Conservation (phyloP, 108 stramenopile species). For the Conticribra weissflogii region DNA sequence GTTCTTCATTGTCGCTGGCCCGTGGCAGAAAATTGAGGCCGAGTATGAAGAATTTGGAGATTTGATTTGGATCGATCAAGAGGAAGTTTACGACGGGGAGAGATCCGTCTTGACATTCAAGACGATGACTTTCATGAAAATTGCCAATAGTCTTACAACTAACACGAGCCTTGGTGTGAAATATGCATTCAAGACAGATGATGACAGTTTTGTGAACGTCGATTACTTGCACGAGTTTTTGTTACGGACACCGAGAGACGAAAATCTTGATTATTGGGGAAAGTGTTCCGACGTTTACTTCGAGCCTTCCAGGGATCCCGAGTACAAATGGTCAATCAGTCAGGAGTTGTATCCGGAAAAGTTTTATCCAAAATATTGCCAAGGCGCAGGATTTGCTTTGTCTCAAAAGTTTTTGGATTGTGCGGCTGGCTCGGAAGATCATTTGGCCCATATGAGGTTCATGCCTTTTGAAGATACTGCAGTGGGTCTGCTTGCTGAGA, state of each 20-base stretch:
- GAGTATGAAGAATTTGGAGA: conserved; percentile 15
- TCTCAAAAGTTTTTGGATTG: conserved; percentile 11
- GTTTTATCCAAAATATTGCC: conserved; percentile 15
- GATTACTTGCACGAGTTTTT: neutral
- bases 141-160: conserved; percentile 2
- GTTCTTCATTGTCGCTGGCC: conserved; percentile 20
- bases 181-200: conserved; percentile 33
- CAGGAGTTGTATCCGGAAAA: conserved; percentile 16
- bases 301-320: conserved; percentile 1
- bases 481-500: conserved; percentile 18
- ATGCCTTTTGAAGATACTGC: conserved; percentile 27
- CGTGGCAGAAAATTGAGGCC: conserved; percentile 9
- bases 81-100: conserved; percentile 6
- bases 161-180: neutral
- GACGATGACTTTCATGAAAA: conserved; percentile 19
- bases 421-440: neutral
- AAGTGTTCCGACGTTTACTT: conserved; percentile 1
- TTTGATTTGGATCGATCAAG: conserved; percentile 23
- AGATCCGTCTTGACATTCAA: conserved; percentile 21
- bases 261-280: conserved; percentile 19
- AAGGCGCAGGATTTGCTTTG: conserved; percentile 24
- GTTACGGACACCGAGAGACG: neutral
- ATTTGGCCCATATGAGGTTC: conserved; percentile 14
- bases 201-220: conserved; percentile 28
- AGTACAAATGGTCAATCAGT: conserved; percentile 11